Base-by-base conservation (phyloP, 73 alveolate genomes). In the Breviolum minutum region DNA sequence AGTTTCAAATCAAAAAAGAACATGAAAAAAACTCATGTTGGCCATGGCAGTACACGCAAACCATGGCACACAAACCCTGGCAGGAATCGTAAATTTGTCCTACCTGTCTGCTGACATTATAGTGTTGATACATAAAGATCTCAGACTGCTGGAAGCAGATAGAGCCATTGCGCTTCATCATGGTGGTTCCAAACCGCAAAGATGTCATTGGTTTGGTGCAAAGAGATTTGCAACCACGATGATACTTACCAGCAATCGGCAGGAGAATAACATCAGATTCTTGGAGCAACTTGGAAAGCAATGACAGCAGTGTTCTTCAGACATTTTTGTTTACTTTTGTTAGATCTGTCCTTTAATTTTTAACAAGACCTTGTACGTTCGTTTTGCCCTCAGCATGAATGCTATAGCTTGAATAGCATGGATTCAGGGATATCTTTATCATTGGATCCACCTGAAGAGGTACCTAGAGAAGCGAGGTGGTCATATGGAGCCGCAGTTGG, bases 121-220 rank as follows among this genome's bases (percentile, higher is more conserved):
- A 54, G 74, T 82, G 0, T 48, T 82, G 91, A 82, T 82, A 13
- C 91, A 82, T 82, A 70, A 70, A 60, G 91, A 82, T 82, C 73
- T 82, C 74, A 48, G 91, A 8, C 20, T 0, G 40, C 74, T 82
- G 19, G 73, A 82, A 16, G 91, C 91, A 24, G 9, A 8, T 60
- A 19, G 61, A 7, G 73, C 2, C 14, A 60, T 82, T 24, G 30
- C 54, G 91, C 61, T 82, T 8, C 73, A 61, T 60, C 89, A 80
- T 9, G 87, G 87, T 29, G 66, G 66, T 12, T 6, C 8, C 32
- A 30, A 30, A 24, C 68, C 61, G 27, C 91, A 61, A 6, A 19
- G 30, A 8, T 60, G 61, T 82, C 74, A 19, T 16, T 82, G 91
- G 91, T 60, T 14, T 9, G 19, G 70, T 20, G 48, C 74, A 19